Base-by-base conservation (phyloP, 345 rosid species). In the Euphorbia lathyris region DNA sequence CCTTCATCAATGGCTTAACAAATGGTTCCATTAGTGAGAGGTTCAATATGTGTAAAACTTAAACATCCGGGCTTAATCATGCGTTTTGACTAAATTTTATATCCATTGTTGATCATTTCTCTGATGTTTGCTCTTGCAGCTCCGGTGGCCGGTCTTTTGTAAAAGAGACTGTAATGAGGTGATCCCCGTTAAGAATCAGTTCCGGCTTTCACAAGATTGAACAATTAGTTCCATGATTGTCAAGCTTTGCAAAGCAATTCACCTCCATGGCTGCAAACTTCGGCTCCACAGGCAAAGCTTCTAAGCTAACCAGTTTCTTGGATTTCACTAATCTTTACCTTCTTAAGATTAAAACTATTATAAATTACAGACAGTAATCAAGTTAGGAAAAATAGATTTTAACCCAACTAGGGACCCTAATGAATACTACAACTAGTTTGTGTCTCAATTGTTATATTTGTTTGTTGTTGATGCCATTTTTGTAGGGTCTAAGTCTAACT, bases 91-190 rank as follows among this genome's bases (percentile, higher is more conserved):
- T n/a, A 23, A 16, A 42, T 14, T 19, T 40, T 72, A 70, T 25
- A 9, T 30, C n/a, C 9, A 3, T 47, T 38, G 17, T 29, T 67
- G 26, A 52, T 42, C 48, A 32, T 7, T 67, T 8, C 63, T 48
- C 29, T 19, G 59, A 61, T 66, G 57, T 22, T 48, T 76, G 63
- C 67, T 55, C 61, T 66, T 80, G 82, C 93, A 95, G 99, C 66
- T 87, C 93, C 16, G 97, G 90, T 5, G 92, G 97, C 55, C 85
- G 93, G 36, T 87, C 96, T 48, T 92, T 84, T 76, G 96, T 95
- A 34, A 95, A 95, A 76, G 90, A 92, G 81, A 85, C 93, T 0
- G 97, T 92, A 30, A 67, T 77, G 80, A 77, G 77, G 30, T 77
- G 69, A 77, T 26, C 29, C n/a, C 42, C 7, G 11, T 6, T 0